phyloP scores from a whole-genome alignment of 768 basidiomycete genomes.

The Pseudohyphozyma bogoriensis region DNA sequence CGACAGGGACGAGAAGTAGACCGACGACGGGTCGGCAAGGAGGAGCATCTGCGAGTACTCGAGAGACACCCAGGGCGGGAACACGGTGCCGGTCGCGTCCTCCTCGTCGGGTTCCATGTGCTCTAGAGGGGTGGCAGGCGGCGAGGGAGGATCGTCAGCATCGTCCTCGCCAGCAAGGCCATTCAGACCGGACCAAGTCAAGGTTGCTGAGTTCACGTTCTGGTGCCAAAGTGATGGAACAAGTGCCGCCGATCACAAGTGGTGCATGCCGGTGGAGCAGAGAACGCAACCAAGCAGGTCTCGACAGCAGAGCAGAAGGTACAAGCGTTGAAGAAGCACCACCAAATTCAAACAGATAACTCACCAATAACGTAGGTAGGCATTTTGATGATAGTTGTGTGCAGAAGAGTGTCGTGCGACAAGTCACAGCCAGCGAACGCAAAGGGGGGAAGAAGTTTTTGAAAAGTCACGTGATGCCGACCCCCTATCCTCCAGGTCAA shows the following conservation, averaged over 20 bases:
- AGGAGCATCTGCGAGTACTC: conserved; percentile 50
- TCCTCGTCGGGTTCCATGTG: conserved; percentile 93
- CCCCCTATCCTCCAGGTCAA: no score
- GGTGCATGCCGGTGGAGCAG: background rate
- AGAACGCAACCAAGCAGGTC: background rate
- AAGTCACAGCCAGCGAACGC: no score
- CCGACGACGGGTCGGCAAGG: conserved; percentile 53
- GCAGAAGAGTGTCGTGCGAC: no score
- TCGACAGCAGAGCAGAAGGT: background rate
- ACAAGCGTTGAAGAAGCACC: background rate
- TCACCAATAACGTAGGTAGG: conserved; percentile 31
- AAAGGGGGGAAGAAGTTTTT: no score
- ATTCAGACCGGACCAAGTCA: no score
- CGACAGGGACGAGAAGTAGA: conserved; percentile 83
- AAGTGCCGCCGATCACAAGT: no score
- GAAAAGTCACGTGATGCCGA: no score
- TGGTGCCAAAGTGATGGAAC: no score
- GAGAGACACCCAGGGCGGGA: conserved; percentile 69
- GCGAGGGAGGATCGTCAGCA: no score
- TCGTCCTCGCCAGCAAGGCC: no score
- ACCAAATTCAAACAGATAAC: background rate
- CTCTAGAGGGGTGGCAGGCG: conserved; percentile 47
- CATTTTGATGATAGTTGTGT: conserved; percentile 7
- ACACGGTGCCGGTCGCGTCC: conserved; percentile 52
- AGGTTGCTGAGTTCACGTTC: no score